These are phyloP conservation scores for Neofusicoccum sp. DNA, from an alignment of 2,329 filamentous ascomycete genomes.

Conservation along the genomic window DNA sequence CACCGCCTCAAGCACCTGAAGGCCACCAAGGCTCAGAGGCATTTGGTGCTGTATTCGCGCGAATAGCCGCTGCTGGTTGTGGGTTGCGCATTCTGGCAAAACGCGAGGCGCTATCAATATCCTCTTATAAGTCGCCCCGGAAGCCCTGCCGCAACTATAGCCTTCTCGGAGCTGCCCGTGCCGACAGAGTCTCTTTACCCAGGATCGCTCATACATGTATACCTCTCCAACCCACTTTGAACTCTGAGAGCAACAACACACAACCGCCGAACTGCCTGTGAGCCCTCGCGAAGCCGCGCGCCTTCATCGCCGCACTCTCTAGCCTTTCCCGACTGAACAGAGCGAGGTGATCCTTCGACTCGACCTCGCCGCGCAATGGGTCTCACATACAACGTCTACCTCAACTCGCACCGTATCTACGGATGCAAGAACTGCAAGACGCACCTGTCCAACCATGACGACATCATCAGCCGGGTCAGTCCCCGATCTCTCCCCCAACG, in stretches of 20 bases:
- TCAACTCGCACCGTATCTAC: slow-evolving; percentile 82
- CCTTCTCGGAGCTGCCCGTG: slow-evolving; percentile 12
- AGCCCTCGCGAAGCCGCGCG: not conserved
- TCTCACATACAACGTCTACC: slow-evolving; percentile 86
- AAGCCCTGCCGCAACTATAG: not conserved
- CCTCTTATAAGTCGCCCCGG: not conserved
- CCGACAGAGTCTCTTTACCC: slow-evolving; percentile 10
- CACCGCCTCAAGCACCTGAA: slow-evolving; percentile 2
- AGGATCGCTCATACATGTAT: slow-evolving; percentile 5
- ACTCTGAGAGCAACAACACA: not conserved
- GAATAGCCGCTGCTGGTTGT: not conserved
- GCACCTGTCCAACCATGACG: slow-evolving; percentile 90
- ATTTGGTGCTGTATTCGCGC: not conserved
- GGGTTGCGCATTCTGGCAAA: not conserved
- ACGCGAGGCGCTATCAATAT: not conserved
- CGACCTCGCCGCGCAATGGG: slow-evolving; percentile 60
- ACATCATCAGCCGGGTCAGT: slow-evolving; percentile 88
- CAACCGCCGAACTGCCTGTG: not conserved
- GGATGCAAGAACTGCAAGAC: slow-evolving; percentile 92
- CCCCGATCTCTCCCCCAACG: not conserved
- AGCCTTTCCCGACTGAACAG: not conserved
- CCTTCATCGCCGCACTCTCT: not conserved
- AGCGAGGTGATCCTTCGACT: not conserved
- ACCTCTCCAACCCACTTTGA: not conserved
- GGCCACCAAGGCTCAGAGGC: slow-evolving; percentile 3